Percentiles rank a stretch among this genome's conserved stretches.
These are phyloP conservation scores for Candida gigantensis DNA, from an alignment of 1,139 yeast genomes.

Conservation along the genomic window DNA sequence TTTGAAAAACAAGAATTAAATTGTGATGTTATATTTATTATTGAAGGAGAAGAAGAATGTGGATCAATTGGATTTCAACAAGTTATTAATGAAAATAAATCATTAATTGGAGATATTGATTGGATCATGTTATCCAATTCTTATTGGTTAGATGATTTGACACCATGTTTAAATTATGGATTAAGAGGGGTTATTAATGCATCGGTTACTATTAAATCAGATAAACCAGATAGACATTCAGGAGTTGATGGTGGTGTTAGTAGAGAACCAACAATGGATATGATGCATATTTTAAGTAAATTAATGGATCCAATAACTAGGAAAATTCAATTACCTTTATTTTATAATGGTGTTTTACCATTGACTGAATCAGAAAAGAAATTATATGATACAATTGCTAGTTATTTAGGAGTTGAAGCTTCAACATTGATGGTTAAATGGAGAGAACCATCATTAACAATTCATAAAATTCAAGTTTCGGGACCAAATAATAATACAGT, in stretches of 20 bases:
- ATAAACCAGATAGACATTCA: slow-evolving; percentile 86
- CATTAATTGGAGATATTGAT: slow-evolving; percentile 68
- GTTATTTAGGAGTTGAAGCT: slow-evolving; percentile 39
- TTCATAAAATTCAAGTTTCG: slow-evolving; percentile 83
- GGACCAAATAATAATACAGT: slow-evolving; percentile 92
- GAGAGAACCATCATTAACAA: slow-evolving; percentile 87
- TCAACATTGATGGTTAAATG: slow-evolving; percentile 76
- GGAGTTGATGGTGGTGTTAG: slow-evolving; percentile 96
- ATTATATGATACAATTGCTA: slow-evolving; percentile 63
- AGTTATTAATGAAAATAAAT: slow-evolving; percentile 52
- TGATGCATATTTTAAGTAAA: slow-evolving; percentile 68
- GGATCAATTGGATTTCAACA: slow-evolving; percentile 86
- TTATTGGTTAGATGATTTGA: slow-evolving; percentile 87
- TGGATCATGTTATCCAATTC: slow-evolving; percentile 91
- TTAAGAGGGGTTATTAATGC: slow-evolving; percentile 88
- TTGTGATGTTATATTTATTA: slow-evolving; percentile 76
- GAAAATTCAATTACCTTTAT: slow-evolving; percentile 65
- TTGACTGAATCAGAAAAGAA: slow-evolving; percentile 56
- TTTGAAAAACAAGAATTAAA: slow-evolving; percentile 51
- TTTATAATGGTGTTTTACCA: slow-evolving; percentile 64
- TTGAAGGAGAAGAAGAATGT: slow-evolving; percentile 96
- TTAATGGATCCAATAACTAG: slow-evolving; percentile 58
- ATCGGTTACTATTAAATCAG: slow-evolving; percentile 67
- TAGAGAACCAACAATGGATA: slow-evolving; percentile 86
- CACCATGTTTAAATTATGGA: slow-evolving; percentile 93